Base-by-base conservation (phyloP, 495 filamentous ascomycete genomes). In the Neurospora terricola region DNA sequence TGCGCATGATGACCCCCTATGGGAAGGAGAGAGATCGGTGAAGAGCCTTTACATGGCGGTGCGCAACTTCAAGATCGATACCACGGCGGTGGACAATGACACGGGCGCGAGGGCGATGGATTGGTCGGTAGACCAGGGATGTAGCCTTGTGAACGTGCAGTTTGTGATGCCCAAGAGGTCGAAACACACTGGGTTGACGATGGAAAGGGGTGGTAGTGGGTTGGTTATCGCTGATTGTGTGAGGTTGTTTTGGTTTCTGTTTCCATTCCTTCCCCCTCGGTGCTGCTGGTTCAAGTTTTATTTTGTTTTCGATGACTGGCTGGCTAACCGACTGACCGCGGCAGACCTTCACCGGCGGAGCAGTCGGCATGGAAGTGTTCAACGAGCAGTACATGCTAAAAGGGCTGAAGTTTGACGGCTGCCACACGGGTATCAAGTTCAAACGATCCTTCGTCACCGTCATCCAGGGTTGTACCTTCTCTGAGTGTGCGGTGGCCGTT, bases 401-500 rank as follows among this genome's bases (percentile, higher is more conserved):
- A 76, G n/a, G 73, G 73, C 9, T 84, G 83, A 43, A 43, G 40
- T 43, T 34, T 34, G 38, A 39, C 38, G 38, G 38, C 38, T 39
- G 38, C 38, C 38, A 14, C 12, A 39, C 18, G 18, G 18, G 16
- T 43, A 43, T 43, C 18, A 43, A 43, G 42, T 9, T 43, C 16
- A 9, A 43, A 43, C 42, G 42, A 43, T 9, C 7, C 42, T 43
- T 43, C 3, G 42, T n/a, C 42, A 43, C 42, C 16, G 42, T 9
- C 42, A 43, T n/a, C 16, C 18, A 43, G 42, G 42, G 18, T 45
- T 79, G 54, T 72, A 85, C 43, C 78, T 75, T 90, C 62, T 73
- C 74, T 48, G 84, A 87, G 77, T 90, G 87, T 76, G 80, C 80
- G 10, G 83, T 86, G 40, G 89, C 86, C 70, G 81, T 91, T 37